Evolutionary conservation across 2,329 filamentous ascomycete species (phyloP), one percentile per base, ranked within the genome.

Genomic region (Apiospora kogelbergensis): DNA sequence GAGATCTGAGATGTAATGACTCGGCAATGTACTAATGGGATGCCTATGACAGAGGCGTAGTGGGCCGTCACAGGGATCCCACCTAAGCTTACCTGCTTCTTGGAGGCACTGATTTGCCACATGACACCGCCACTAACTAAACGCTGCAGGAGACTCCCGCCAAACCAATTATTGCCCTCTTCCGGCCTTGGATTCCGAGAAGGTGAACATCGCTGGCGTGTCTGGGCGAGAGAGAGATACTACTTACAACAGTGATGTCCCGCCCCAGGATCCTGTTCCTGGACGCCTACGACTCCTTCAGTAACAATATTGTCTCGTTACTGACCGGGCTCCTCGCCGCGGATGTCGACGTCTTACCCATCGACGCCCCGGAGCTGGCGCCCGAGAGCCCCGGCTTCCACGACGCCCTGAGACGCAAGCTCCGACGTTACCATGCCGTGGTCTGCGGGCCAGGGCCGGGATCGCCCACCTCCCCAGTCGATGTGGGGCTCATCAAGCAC

Each of bases 201-300:
- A 44, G 10, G 26, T 65, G 20, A 20, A 20, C 22, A n/a, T n/a
- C n/a, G 2, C 20, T 20, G 37, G 40, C 42, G 37, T 65, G 40
- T 33, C n/a, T 65, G n/a, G 42, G 63, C 66, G 37, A 30, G 42
- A 48, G 67, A 60, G 24, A 57, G 22, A 48, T 26, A 48, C 40
- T 42, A 15, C 40, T 15, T 42, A 15, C 13, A 53, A 44, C 17
- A 20, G 53, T 22, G 26, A 80, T 80, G 79, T 72, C 69, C 66
- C 75, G 74, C 53, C 76, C 77, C 71, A 83, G 84, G 70, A 91
- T 98, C 71, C 88, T 98, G 72, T 97, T 97, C 81, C 86, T 99
- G 73, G 96, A 98, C 80, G 95, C 95, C 71, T 97, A 97, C 81
- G 96, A 99, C 83, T 98, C 95, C 53, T 99, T 98, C 81, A 93